phyloP scores from a whole-genome alignment of 257 asterid genomes.

The Mentha longifolia region DNA sequence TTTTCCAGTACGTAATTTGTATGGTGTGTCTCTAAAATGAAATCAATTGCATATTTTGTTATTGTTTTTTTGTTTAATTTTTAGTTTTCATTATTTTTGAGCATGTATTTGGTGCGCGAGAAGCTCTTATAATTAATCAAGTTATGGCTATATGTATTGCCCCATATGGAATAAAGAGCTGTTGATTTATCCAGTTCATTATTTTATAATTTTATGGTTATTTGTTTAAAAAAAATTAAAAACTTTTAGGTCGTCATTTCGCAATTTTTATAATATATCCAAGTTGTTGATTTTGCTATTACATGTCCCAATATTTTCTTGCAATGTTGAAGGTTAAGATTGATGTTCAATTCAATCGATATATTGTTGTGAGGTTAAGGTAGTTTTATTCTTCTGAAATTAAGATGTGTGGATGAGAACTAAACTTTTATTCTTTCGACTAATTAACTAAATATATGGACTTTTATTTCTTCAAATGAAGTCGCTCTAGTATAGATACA shows the following conservation, averaged over 20 bases:
- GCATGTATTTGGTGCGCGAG: not conserved
- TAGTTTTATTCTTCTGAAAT: not conserved
- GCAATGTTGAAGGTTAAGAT: not conserved
- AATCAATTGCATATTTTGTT: not conserved
- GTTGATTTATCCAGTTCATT: not conserved
- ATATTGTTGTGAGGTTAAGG: not conserved
- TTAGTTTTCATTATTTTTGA: no score
- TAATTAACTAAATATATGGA: not conserved
- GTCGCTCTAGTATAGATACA: no score
- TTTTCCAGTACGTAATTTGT: not conserved
- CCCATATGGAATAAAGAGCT: not conserved
- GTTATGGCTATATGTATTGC: not conserved
- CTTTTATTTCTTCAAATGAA: no score
- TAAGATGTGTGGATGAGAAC: not conserved
- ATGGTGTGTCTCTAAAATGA: not conserved
- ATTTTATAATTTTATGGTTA: not conserved
- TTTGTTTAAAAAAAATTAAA: no score
- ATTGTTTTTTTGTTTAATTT: not conserved
- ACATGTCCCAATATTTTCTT: not conserved
- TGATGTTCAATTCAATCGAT: not conserved
- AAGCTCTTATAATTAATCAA: not conserved
- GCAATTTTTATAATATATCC: no score
- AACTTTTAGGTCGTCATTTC: no score
- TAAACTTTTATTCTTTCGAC: not conserved
- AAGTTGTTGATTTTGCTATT: not conserved